Percentiles rank a stretch among this genome's conserved stretches.
Conservation (phyloP, 192 early-diverging fungal genomes). For the Diversispora eburnea region DNA sequence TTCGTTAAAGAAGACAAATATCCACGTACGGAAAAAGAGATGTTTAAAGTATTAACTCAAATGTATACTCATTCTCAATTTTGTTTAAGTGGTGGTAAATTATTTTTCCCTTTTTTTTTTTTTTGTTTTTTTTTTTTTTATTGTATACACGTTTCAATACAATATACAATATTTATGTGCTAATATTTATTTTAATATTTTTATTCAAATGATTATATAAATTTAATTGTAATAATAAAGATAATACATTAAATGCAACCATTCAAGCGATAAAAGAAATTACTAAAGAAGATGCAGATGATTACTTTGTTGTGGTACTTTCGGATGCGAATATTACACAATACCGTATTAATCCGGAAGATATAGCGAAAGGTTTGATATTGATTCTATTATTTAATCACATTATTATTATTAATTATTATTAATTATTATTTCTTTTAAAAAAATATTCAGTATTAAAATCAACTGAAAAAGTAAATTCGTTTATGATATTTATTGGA, state of each 20-base stretch:
- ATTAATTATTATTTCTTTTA: neutral
- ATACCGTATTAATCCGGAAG: slow-evolving; percentile 73
- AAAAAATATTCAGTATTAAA: slow-evolving; percentile 49
- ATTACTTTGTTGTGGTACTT: slow-evolving; percentile 74
- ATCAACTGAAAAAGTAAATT: slow-evolving; percentile 66
- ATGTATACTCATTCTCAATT: slow-evolving; percentile 79
- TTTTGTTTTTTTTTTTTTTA: too few relatives aligned
- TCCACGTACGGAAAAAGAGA: slow-evolving; percentile 76
- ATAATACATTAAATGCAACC: slow-evolving; percentile 70
- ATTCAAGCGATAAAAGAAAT: slow-evolving; percentile 65
- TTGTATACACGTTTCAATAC: too few relatives aligned
- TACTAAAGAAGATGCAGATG: slow-evolving; percentile 69
- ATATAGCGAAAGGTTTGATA: slow-evolving; percentile 55
- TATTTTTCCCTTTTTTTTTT: neutral
- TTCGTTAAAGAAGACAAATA: slow-evolving; percentile 69
- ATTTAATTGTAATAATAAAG: slow-evolving; percentile 32
- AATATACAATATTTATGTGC: too few relatives aligned
- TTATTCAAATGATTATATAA: neutral
- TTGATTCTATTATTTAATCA: neutral
- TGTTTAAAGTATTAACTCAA: slow-evolving; percentile 61
- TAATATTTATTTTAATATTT: neutral
- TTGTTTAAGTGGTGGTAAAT: slow-evolving; percentile 63
- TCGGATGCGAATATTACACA: slow-evolving; percentile 78
- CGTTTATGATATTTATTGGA: slow-evolving; percentile 79
- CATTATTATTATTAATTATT: neutral